Base-by-base conservation (phyloP, 2,329 filamentous ascomycete genomes). In the Ophiocordyceps camponoti-saundersi region DNA sequence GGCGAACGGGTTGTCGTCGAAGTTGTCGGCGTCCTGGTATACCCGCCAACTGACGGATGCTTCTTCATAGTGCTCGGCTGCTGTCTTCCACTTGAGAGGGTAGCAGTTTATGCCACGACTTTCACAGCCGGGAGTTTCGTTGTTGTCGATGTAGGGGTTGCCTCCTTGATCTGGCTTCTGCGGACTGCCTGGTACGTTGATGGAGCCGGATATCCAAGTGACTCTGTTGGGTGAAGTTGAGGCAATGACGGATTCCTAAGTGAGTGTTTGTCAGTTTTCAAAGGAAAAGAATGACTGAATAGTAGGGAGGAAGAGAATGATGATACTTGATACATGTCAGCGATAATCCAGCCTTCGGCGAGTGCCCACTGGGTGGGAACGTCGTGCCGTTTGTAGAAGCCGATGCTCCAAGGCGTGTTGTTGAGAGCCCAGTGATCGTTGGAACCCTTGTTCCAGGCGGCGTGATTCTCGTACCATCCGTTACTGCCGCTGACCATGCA, bases 311-410 rank as follows among this genome's bases (percentile, higher is more conserved):
- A 10, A 15, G 32, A 34, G 2, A 34, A 3, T 6, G 29, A 30
- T 12, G 40, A 42, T 49, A 49, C 53, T 46, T 61, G 71, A 49
- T 77, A 76, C 72, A 76, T 77, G 53, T 77, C 74, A 2, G 64
- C 71, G 18, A 73, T 53, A 0, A 72, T 71, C 66, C 69, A 77
- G 11, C 63, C 69, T 47, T 77, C 73, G 0, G 71, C 72, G 51
- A 77, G 65, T 3, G 67, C 65, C 55, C 69, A 77, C 18, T 77
- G 72, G 16, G 72, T 64, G 0, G 72, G 72, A n/a, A 77, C 59
- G 48, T 76, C 73, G 5, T 62, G 53, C n/a, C 69, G 58, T 48
- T 68, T 69, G 50, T 67, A 66, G 54, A 73, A 71, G 0, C 67
- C 70, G 63, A 71, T 71, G 48, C 66, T 71, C 61, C 65, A 73